Conservation (phyloP, 2,329 filamentous ascomycete genomes). For the Aspergillus alliaceus region DNA sequence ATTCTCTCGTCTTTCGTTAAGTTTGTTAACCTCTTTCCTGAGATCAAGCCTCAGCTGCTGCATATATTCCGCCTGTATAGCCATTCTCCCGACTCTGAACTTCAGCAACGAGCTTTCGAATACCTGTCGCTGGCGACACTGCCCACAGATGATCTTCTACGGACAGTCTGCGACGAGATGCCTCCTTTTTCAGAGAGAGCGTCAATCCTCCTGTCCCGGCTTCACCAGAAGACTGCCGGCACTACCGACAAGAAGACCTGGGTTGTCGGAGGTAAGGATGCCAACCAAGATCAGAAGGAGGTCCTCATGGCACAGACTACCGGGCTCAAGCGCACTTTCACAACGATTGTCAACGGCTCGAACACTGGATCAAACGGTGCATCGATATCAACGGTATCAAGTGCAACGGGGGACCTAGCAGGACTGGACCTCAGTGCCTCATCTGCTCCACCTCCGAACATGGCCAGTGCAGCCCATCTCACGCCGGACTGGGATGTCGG, state of each 20-base stretch:
- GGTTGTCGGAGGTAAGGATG: slow-evolving; percentile 96
- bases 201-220: slow-evolving; percentile 83
- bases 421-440: slow-evolving; percentile 76
- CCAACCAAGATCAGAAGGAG: slow-evolving; percentile 78
- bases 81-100: slow-evolving; percentile 89
- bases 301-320: slow-evolving; percentile 77
- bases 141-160: slow-evolving; percentile 84
- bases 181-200: slow-evolving; percentile 94
- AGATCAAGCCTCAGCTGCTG: slow-evolving; percentile 93
- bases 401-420: slow-evolving; percentile 66
- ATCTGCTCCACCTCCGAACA: slow-evolving; percentile 66
- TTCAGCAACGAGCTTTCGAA: slow-evolving; percentile 95
- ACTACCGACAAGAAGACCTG: slow-evolving; percentile 95
- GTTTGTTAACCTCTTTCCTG: slow-evolving; percentile 96
- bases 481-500: slow-evolving; percentile 94
- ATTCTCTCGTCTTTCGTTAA: slow-evolving; percentile 95
- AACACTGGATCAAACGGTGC: slow-evolving; percentile 35
- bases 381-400: slow-evolving; percentile 36
- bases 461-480: slow-evolving; percentile 87
- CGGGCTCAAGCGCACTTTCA: slow-evolving; percentile 85
- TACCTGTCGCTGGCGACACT: slow-evolving; percentile 83
- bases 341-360: slow-evolving; percentile 49
- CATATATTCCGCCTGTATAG: slow-evolving; percentile 90
- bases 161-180: slow-evolving; percentile 98
- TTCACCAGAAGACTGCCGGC: slow-evolving; percentile 91